A percentile compares a stretch with the other conserved stretches of the same genome.
Evolutionary conservation across 2,329 filamentous ascomycete genomes (phyloP).

Genomic region (Microcyclospora tardicrescens): DNA sequence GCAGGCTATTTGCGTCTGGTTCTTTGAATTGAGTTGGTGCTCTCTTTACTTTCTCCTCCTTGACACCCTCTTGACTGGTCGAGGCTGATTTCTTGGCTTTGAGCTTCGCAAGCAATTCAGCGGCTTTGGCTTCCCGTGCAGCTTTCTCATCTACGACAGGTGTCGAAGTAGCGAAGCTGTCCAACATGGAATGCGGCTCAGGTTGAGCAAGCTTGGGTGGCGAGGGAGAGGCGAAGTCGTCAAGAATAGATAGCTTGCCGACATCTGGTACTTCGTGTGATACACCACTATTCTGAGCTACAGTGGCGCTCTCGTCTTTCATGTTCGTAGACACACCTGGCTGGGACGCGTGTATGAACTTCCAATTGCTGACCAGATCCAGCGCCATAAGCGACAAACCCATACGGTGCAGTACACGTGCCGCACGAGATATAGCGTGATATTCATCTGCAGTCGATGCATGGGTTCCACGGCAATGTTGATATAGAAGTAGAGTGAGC

Average conservation of each 20-base stretch:
- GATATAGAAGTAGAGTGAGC: slow-evolving; percentile 73
- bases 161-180: slow-evolving; percentile 10
- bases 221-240: slow-evolving; percentile 9
- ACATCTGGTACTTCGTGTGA: too few species aligned
- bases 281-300: too few species aligned
- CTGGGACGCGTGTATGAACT: slow-evolving; percentile 44
- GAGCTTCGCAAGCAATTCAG: slow-evolving; percentile 27
- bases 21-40: slow-evolving; percentile 75
- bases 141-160: slow-evolving; percentile 12
- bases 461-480: slow-evolving; percentile 56
- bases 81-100: slow-evolving; percentile 24
- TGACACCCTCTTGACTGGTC: slow-evolving; percentile 8
- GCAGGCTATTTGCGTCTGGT: slow-evolving; percentile 73
- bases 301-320: too few species aligned
- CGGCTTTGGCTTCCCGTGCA: slow-evolving; percentile 18
- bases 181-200: slow-evolving; percentile 12
- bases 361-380: slow-evolving; percentile 72
- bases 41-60: slow-evolving; percentile 36
- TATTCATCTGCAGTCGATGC: slow-evolving; percentile 38
- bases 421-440: slow-evolving; percentile 70
- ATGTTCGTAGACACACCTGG: not conserved
- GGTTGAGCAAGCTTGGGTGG: not conserved
- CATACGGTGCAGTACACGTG: slow-evolving; percentile 29
- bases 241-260: slow-evolving; percentile 10
- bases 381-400: slow-evolving; percentile 78